These are phyloP conservation scores for Cercophora samala DNA, from an alignment of 495 filamentous ascomycete genomes.

Conservation along the genomic window DNA sequence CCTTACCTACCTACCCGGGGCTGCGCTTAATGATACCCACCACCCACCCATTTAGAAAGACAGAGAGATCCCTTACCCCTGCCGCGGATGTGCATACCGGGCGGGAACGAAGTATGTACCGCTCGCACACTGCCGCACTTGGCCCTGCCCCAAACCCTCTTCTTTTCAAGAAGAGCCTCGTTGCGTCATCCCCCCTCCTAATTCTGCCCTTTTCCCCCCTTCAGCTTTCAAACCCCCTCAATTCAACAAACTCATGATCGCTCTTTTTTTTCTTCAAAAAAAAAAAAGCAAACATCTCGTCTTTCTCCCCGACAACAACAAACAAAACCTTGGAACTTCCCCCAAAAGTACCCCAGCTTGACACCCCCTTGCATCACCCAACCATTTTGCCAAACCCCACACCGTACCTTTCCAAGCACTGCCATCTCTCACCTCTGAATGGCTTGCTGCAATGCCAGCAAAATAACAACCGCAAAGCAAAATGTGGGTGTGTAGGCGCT, in stretches of 20 bases:
- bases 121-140: neutral
- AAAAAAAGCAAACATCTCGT: neutral
- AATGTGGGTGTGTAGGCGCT: neutral
- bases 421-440: neutral
- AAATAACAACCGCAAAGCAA: neutral
- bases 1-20: neutral
- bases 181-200: neutral
- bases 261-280: no score
- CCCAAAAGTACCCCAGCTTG: no score
- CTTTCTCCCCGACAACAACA: neutral
- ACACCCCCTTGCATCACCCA: neutral
- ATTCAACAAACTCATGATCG: no score
- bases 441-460: neutral
- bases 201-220: neutral
- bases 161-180: neutral
- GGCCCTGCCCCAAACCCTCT: neutral
- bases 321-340: no score
- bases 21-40: conserved; percentile 23
- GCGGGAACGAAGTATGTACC: neutral
- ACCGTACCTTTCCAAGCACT: no score
- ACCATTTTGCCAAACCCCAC: no score
- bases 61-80: neutral
- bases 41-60: neutral
- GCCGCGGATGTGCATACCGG: conserved; percentile 5
- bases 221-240: neutral